Conservation (phyloP, 78 protist species). For the Dictyostelium brefeldianum region DNA sequence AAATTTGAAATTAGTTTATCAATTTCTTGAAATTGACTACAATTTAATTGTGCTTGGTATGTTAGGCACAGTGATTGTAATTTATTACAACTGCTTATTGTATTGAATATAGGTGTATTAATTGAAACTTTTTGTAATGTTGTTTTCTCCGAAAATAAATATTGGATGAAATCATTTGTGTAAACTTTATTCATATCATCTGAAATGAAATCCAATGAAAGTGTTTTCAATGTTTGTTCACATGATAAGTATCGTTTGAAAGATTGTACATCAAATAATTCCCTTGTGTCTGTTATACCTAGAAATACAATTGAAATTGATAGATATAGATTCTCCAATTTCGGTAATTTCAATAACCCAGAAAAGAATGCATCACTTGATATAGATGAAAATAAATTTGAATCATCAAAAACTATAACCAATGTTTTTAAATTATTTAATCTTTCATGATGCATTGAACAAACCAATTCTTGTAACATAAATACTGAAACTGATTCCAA, state of each 20-base stretch:
- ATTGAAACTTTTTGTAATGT: not conserved
- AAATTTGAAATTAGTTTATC: not conserved
- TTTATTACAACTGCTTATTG: not conserved
- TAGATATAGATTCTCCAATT: not conserved
- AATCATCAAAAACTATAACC: constrained; percentile 1
- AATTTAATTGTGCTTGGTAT: not conserved
- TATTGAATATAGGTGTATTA: not conserved
- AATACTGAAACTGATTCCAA: constrained; percentile 12
- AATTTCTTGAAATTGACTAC: not conserved
- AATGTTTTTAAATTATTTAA: not conserved
- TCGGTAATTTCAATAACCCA: not conserved
- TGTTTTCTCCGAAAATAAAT: not conserved
- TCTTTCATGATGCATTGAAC: not conserved
- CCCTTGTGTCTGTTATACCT: not conserved
- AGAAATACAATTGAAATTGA: not conserved
- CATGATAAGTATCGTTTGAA: not conserved
- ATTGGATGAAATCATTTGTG: not conserved
- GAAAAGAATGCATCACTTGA: not conserved
- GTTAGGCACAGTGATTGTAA: not conserved
- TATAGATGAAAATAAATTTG: not conserved
- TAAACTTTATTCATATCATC: not conserved
- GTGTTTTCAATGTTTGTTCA: not conserved
- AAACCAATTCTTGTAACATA: constrained; percentile 1
- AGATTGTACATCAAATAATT: not conserved
- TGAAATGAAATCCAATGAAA: constrained; percentile 1